These are phyloP conservation scores for Pyrus bretschneideri DNA, from an alignment of 306 rosid genomes.

Conservation along the genomic window DNA sequence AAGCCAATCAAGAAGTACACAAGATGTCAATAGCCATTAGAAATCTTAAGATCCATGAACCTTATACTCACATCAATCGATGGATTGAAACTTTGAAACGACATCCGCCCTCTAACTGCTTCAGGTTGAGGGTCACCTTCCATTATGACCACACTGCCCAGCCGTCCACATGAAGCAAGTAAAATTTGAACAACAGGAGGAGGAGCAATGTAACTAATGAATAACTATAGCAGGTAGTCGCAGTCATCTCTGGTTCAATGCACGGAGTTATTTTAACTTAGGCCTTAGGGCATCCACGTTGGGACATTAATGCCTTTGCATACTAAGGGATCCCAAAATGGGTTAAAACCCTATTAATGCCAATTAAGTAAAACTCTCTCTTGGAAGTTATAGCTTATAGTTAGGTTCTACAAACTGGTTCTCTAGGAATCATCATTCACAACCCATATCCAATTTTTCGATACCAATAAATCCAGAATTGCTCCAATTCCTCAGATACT, in stretches of 20 bases:
- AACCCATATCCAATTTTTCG: background rate
- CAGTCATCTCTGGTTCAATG: background rate
- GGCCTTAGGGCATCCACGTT: background rate
- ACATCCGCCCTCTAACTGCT: constrained; percentile 69
- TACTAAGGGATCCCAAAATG: background rate
- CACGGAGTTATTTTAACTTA: background rate
- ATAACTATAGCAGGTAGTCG: background rate
- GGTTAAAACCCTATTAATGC: background rate
- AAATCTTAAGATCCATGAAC: constrained; percentile 14
- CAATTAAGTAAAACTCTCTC: no score
- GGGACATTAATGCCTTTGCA: background rate
- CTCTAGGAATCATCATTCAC: background rate
- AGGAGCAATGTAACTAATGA: background rate
- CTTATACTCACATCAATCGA: constrained; percentile 77
- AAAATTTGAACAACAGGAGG: background rate
- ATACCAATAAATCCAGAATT: background rate
- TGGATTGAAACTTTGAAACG: constrained; percentile 84
- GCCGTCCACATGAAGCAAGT: background rate
- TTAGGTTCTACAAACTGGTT: background rate
- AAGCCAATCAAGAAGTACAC: constrained; percentile 3
- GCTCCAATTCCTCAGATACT: background rate
- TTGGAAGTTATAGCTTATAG: background rate
- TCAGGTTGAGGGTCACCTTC: constrained; percentile 97
- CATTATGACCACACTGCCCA: constrained; percentile 58
- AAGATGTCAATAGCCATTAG: constrained; percentile 7